Evolutionary conservation across 768 basidiomycete species (phyloP).

Genomic region (Phallus indusiatus): DNA sequence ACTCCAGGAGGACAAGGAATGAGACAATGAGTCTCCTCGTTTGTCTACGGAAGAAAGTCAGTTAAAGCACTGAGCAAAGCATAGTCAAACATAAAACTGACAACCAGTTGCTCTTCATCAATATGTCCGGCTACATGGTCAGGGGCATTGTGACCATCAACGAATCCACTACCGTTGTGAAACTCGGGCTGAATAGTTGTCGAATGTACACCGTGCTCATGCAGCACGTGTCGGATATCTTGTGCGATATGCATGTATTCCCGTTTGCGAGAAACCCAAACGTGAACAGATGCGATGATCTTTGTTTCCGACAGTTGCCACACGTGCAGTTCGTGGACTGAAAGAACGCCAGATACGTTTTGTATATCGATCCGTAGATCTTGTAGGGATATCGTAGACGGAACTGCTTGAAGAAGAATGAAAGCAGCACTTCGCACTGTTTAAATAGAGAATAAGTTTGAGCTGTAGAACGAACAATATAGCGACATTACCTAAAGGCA

Average conservation of each 20-base stretch:
- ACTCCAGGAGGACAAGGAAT: slow-evolving; percentile 63
- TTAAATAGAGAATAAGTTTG: slow-evolving; percentile 5
- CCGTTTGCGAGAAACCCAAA: slow-evolving; percentile 66
- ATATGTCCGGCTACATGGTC: slow-evolving; percentile 8
- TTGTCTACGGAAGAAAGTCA: slow-evolving; percentile 26
- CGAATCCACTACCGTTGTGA: slow-evolving; percentile 20
- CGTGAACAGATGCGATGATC: slow-evolving; percentile 92
- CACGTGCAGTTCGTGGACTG: slow-evolving; percentile 90
- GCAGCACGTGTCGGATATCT: slow-evolving; percentile 75
- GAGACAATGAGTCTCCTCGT: slow-evolving; percentile 51
- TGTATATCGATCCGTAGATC: slow-evolving; percentile 77
- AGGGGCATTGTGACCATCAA: not conserved
- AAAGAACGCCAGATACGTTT: slow-evolving; percentile 73
- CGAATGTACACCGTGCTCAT: slow-evolving; percentile 89
- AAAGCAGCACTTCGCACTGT: slow-evolving; percentile 84
- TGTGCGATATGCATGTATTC: slow-evolving; percentile 90
- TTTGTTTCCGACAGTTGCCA: slow-evolving; percentile 97
- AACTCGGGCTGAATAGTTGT: slow-evolving; percentile 94
- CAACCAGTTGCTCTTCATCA: slow-evolving; percentile 43
- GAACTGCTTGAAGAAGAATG: slow-evolving; percentile 92
- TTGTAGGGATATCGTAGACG: slow-evolving; percentile 82
- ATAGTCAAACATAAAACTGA: slow-evolving; percentile 19
- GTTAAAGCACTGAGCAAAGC: not conserved
- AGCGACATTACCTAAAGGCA: slow-evolving; percentile 65
- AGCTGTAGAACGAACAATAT: slow-evolving; percentile 10